Evolutionary conservation across 169 alveolate genomes (phyloP).

Genomic region (Amoebophrya sp.): DNA sequence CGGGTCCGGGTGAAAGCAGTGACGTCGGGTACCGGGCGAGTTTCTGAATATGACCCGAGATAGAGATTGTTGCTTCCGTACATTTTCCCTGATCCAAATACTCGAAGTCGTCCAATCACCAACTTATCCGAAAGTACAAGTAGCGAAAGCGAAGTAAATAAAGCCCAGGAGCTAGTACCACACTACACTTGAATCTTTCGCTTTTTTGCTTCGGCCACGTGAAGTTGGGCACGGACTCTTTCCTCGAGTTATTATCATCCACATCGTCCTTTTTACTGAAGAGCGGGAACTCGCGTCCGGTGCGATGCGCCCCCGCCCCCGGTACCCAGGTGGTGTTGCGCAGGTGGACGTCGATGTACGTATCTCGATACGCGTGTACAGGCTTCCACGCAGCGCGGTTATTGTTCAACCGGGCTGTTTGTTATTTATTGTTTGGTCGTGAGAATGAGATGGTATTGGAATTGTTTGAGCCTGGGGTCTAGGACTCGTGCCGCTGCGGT

Average conservation of each 20-base stretch:
- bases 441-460: too few relatives aligned
- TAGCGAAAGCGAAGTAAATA: too few relatives aligned
- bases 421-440: too few relatives aligned
- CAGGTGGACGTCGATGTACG: background rate
- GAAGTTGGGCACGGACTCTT: background rate
- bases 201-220: background rate
- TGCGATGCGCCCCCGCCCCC: background rate
- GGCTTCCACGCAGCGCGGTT: background rate
- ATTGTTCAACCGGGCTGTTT: background rate
- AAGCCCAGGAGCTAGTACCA: too few relatives aligned
- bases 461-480: too few relatives aligned
- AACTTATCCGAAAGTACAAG: too few relatives aligned
- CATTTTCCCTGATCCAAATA: background rate
- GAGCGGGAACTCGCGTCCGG: background rate
- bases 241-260: background rate
- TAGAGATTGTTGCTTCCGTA: background rate
- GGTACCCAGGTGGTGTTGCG: background rate
- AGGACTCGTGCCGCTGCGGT: too few relatives aligned
- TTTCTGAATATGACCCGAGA: background rate
- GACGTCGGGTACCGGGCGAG: background rate
- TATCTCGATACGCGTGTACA: background rate
- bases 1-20: background rate
- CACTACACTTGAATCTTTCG: background rate
- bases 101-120: too few relatives aligned
- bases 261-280: background rate